Base-by-base conservation (phyloP, 768 basidiomycete species). In the Leccinum ochraceum region DNA sequence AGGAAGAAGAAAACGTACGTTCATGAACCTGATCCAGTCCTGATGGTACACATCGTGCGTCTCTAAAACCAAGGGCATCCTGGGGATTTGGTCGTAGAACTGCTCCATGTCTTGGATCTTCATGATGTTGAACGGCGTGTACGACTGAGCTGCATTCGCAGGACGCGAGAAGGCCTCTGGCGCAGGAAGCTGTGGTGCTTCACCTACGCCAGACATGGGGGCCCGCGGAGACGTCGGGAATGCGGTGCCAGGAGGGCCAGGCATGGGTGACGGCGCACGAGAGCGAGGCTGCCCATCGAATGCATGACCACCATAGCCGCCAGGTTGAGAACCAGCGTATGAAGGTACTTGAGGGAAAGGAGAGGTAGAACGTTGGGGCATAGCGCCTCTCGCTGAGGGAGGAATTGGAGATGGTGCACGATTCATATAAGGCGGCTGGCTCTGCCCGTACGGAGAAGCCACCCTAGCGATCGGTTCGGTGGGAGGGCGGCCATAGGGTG, bases 21-120 rank as follows among this genome's bases (percentile, higher is more conserved):
- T 84, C 80, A 89, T 88, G 66, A 90, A 83, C 55, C 92, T 79
- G 62, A 81, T 84, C 92, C 92, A 94, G 67, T 94, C 92, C 57
- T 88, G 86, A 61, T 83, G 80, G 62, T 85, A 85, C 10, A 92
- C 86, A 67, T 94, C 92, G 67, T 93, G 92, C 20, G 89, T 80
- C 37, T 83, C 79, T 24, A 94, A 81, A 11, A 88, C 84, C 6
- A 79, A 63, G 7, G 92, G 92, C 85, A 94, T 87, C 66, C 85
- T 81, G 13, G 90, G 89, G 44, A 86, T 78, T 16, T 79, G 79
- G 46, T 86, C 83, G 50, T 84, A 80, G 66, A 92, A 83, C 26
- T 85, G 84, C 37, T 92, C 88, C 89, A 94, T 87, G 44, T 90
- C 86, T 66, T 87, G 82, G 53, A 93, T 79, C 74, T 86, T 89